Base-by-base conservation (phyloP, 495 filamentous ascomycete genomes). In the Aspergillus funiculosus region DNA sequence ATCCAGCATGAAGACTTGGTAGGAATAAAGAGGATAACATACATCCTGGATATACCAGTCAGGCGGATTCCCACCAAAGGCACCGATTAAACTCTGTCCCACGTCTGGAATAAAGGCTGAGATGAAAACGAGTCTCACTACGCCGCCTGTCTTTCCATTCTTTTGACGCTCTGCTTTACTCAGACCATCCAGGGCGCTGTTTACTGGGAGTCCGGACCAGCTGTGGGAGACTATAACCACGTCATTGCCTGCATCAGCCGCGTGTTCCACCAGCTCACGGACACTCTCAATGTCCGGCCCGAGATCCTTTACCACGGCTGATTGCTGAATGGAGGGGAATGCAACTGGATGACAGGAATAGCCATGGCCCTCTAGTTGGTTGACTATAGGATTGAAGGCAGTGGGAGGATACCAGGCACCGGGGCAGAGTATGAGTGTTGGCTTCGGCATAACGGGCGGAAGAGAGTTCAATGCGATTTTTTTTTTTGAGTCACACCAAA, bases 141-240 rank as follows among this genome's bases (percentile, higher is more conserved):
- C 66, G 1, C 75, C 76, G 5, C 73, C 71, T 5, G 47, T 24
- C 22, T 68, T 53, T 9, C 64, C 67, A 0, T 54, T 50, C 6
- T 42, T 41, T 32, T 51, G 43, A 1, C 74, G 59, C 5, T 68
- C 56, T 1, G 22, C 26, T 43, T 69, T 71, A 41, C 62, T 68
- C n/a, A 73, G 52, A 0, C 66, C 73, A 24, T 69, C 66, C 27
- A 78, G 52, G 3, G 73, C 72, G 39, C 69, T 74, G 52, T 58
- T 66, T 6, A 69, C 73, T 0, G 76, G 71, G 8, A 73, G 44
- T 4, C 76, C 77, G 21, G 74, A 64, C 61, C 76, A 79, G 27
- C 71, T 74, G 52, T 72, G 68, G 22, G 58, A 52, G 19, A 72
- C 39, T 18, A 72, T 31, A 8, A 70, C 39, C 9, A 72, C 57